Percentiles rank a stretch among this genome's conserved stretches.
Evolutionary conservation across 139 green algal genomes (phyloP).

Genomic region (Nannochloris sp.): DNA sequence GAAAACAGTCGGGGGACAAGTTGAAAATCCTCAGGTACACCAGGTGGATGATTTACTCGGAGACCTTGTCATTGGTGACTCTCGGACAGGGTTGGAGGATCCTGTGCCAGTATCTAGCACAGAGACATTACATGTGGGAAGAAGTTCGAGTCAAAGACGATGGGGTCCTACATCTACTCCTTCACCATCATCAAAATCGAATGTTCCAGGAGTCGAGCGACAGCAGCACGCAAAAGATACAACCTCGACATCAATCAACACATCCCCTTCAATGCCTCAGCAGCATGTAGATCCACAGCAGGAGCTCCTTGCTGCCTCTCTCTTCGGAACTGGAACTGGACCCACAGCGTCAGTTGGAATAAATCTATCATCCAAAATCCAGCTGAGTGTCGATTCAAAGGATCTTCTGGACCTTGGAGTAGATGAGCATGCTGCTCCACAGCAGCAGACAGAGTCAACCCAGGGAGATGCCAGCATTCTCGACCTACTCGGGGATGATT

Average conservation of each 20-base stretch:
- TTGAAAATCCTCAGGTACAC: not conserved
- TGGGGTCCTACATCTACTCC: conserved; percentile 6
- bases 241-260: not conserved
- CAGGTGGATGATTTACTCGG: not conserved
- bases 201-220: not conserved
- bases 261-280: not conserved
- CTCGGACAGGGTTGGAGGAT: not conserved
- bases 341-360: not conserved
- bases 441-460: not conserved
- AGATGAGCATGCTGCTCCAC: not conserved
- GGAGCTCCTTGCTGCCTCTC: conserved; percentile 22
- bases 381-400: not conserved
- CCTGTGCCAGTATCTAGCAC: not conserved
- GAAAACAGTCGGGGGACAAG: not conserved
- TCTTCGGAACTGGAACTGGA: conserved; percentile 22
- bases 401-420: conserved; percentile 20
- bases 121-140: no score
- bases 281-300: conserved; percentile 12
- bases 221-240: not conserved
- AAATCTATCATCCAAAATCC: not conserved
- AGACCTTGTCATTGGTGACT: conserved; percentile 9
- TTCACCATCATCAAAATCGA: not conserved
- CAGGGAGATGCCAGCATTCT: not conserved
- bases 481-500: not conserved
- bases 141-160: not conserved